Evolutionary conservation across 179 eudicot genomes (phyloP), one percentile per base, ranked within the genome.

Genomic region (Amaranthus tricolor): DNA sequence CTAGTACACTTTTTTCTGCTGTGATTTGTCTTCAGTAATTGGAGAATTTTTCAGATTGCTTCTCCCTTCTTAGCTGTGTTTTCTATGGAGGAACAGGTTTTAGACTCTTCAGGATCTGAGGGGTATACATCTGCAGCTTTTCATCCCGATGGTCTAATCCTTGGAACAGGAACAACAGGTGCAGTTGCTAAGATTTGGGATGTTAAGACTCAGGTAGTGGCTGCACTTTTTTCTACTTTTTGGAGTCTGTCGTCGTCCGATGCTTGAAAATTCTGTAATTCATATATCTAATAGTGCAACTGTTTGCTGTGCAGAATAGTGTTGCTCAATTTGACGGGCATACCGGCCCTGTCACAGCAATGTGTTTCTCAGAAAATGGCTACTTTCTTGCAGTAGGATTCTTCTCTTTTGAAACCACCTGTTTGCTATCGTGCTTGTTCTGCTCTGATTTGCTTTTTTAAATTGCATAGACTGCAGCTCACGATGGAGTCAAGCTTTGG

Each of bases 101-200:
- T 85, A 19, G 96, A 93, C 72, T 24, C 87, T 61, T 74, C 91
- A 13, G 84, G 77, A 21, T 79, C 92, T 16, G 94, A 87, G 69
- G 98, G 98, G 68, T 95, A 93, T 80, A 88, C 99, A 43, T 92
- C 99, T 82, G 97, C 99, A 43, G 89, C 97, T 77, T 95, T 95
- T 79, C 99, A 93, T 75, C 99, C 99, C 5, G 97, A 95, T 85
- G 99, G 99, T 82, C 99, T 89, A 75, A 95, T 95, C 81, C 89
- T 95, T 57, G 97, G 99, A 79, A 91, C 97, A 20, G 99, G 99
- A 77, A 95, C 99, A 14, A 85, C 97, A 56, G 95, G 86, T 73
- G 72, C 93, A 71, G 60, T 88, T 77, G 97, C 86, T 59, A 93
- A 89, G 82, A 92, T 95, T 81, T 95, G 97, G 99, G 99, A 95